phyloP scores from a whole-genome alignment of 306 rosid genomes.

The Psophocarpus tetragonolobus region DNA sequence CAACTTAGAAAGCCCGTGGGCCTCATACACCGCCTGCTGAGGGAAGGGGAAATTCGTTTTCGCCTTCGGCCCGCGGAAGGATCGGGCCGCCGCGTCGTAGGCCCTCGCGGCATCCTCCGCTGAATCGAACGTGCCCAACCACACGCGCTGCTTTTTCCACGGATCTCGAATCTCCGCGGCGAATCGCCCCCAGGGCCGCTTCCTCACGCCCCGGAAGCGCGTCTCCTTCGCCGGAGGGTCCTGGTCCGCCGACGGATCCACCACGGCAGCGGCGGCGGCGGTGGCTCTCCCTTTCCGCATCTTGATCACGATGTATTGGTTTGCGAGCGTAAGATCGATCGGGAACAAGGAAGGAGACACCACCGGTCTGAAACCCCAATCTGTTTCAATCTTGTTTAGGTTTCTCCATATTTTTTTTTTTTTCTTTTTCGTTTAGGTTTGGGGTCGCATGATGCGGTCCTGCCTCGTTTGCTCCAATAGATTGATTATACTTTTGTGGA shows the following conservation, averaged over 20 bases:
- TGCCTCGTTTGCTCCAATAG: slow-evolving; percentile 25
- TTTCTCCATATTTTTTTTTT: slow-evolving; percentile 33
- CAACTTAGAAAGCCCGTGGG: slow-evolving; percentile 44
- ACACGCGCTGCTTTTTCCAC: slow-evolving; percentile 77
- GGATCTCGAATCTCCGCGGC: slow-evolving; percentile 98
- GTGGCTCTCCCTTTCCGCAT: slow-evolving; percentile 64
- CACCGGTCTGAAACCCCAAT: slow-evolving; percentile 39
- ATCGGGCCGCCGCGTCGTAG: slow-evolving; percentile 75
- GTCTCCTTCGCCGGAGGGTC: slow-evolving; percentile 42
- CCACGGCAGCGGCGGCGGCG: neutral
- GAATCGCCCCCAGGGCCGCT: slow-evolving; percentile 94
- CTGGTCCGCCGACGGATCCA: slow-evolving; percentile 31
- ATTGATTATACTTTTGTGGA: neutral
- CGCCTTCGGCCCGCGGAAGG: slow-evolving; percentile 79
- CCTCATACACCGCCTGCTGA: neutral
- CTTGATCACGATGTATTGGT: neutral
- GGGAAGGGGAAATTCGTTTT: slow-evolving; percentile 72
- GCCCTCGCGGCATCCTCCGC: slow-evolving; percentile 88
- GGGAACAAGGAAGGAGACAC: slow-evolving; percentile 37
- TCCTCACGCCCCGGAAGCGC: slow-evolving; percentile 79
- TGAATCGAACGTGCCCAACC: slow-evolving; percentile 90
- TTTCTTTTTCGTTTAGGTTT: neutral
- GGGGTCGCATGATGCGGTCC: slow-evolving; percentile 33
- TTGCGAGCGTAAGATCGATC: slow-evolving; percentile 1
- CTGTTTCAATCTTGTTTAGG: slow-evolving; percentile 30